Conservation (phyloP, 2,329 filamentous ascomycete species). For the Pyrenophora seminiperda region DNA sequence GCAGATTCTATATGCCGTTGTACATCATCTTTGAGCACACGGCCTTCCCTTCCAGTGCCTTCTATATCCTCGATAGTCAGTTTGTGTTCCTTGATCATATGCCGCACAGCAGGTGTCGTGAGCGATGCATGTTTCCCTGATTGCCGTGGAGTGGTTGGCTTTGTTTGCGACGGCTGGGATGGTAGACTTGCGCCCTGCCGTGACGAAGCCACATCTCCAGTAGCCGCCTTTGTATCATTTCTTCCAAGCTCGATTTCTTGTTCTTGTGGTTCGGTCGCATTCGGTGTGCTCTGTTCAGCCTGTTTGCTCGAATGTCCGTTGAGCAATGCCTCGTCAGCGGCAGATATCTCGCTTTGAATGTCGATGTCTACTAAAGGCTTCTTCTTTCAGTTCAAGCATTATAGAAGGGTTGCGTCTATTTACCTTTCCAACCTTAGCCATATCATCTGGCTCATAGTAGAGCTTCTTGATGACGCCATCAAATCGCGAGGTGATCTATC, state of each 20-base stretch:
- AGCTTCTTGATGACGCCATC: conserved; percentile 95
- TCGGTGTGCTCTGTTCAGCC: conserved; percentile 21
- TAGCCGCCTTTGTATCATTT: conserved; percentile 42
- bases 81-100: conserved; percentile 78
- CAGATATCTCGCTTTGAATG: conserved; percentile 75
- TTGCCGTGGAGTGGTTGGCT: conserved; percentile 27
- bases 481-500: conserved; percentile 90
- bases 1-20: conserved; percentile 48
- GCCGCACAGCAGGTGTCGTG: conserved; percentile 90
- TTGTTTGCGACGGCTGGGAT: conserved; percentile 23
- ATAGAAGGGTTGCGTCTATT: background rate
- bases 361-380: conserved; percentile 93
- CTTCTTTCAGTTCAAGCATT: conserved; percentile 19
- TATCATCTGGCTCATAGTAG: conserved; percentile 93
- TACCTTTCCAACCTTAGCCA: conserved; percentile 86
- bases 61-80: conserved; percentile 77
- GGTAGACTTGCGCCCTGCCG: conserved; percentile 28
- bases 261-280: conserved; percentile 15
- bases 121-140: conserved; percentile 73
- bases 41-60: conserved; percentile 87
- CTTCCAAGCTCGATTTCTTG: conserved; percentile 38
- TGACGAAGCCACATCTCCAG: conserved; percentile 19
- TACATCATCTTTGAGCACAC: conserved; percentile 92
- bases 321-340: conserved; percentile 59
- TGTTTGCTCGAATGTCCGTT: conserved; percentile 42